Percentiles rank a stretch among this genome's conserved stretches.
phyloP scores from a whole-genome alignment of 73 alveolate genomes.

The Uronychia binucleata region DNA sequence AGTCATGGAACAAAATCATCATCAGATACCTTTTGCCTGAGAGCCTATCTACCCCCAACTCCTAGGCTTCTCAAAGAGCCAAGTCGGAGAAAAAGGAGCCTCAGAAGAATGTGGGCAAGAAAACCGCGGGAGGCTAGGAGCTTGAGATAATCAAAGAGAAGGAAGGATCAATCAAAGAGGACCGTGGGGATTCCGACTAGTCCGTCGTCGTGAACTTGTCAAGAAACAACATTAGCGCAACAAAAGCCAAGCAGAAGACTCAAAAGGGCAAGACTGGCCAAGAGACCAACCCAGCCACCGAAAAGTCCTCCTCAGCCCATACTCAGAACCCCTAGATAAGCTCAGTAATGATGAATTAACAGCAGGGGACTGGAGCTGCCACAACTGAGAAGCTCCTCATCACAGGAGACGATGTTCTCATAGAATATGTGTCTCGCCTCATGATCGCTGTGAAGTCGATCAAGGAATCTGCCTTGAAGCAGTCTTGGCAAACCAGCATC shows the following conservation, averaged over 20 bases:
- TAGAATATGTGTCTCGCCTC: slow-evolving; percentile 50
- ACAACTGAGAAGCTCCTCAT: slow-evolving; percentile 30
- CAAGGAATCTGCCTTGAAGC: slow-evolving; percentile 23
- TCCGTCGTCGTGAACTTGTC: background rate
- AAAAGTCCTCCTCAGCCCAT: background rate
- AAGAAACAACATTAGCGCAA: background rate
- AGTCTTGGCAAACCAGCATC: slow-evolving; percentile 32
- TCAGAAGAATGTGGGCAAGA: background rate
- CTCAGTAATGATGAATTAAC: background rate
- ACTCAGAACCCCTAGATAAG: background rate
- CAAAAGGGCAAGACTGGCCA: background rate
- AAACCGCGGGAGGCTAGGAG: background rate
- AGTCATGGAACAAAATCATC: slow-evolving; percentile 23
- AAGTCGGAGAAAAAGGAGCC: background rate
- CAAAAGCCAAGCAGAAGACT: slow-evolving; percentile 1
- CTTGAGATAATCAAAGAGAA: background rate
- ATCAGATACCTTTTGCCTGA: slow-evolving; percentile 17
- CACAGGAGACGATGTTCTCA: slow-evolving; percentile 61
- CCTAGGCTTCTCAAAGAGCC: slow-evolving; percentile 6
- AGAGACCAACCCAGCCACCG: background rate
- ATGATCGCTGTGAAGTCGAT: slow-evolving; percentile 42
- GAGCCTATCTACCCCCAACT: background rate
- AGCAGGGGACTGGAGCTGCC: slow-evolving; percentile 23
- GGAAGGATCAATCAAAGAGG: background rate
- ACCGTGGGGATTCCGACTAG: background rate